A percentile compares a stretch with the other conserved stretches of the same genome.
Conservation (phyloP, 768 basidiomycete species). For the Pleurotus cornucopiae region DNA sequence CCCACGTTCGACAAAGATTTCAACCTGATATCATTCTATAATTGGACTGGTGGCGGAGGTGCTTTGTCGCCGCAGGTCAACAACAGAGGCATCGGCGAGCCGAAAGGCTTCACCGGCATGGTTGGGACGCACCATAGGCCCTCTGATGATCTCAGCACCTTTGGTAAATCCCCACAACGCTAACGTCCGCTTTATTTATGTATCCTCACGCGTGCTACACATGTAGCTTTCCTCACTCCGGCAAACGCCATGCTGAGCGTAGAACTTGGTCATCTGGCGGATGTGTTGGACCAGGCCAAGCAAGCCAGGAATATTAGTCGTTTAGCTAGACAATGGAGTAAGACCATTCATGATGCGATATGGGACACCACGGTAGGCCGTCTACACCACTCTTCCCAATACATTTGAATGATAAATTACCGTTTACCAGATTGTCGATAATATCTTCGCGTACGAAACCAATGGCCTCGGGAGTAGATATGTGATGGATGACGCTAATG, state of each 20-base stretch:
- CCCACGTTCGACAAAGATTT: slow-evolving; percentile 64
- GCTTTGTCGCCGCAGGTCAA: slow-evolving; percentile 59
- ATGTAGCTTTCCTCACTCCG: slow-evolving; percentile 66
- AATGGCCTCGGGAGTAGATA: slow-evolving; percentile 73
- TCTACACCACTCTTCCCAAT: neutral
- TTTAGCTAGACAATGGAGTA: slow-evolving; percentile 55
- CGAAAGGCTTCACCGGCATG: slow-evolving; percentile 68
- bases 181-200: too few species aligned
- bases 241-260: slow-evolving; percentile 84
- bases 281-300: slow-evolving; percentile 48
- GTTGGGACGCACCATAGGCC: slow-evolving; percentile 77
- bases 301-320: slow-evolving; percentile 46
- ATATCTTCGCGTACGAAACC: slow-evolving; percentile 73
- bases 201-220: too few species aligned
- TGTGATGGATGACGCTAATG: slow-evolving; percentile 85
- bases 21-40: slow-evolving; percentile 74
- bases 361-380: slow-evolving; percentile 54
- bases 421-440: slow-evolving; percentile 45
- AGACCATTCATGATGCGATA: slow-evolving; percentile 53
- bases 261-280: slow-evolving; percentile 57
- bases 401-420: neutral
- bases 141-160: slow-evolving; percentile 69
- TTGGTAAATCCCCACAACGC: slow-evolving; percentile 34
- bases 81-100: slow-evolving; percentile 73
- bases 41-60: slow-evolving; percentile 73